Percentiles rank a stretch among this genome's conserved stretches.
phyloP scores from a whole-genome alignment of 441 rosid genomes.

The Eruca vesicaria region DNA sequence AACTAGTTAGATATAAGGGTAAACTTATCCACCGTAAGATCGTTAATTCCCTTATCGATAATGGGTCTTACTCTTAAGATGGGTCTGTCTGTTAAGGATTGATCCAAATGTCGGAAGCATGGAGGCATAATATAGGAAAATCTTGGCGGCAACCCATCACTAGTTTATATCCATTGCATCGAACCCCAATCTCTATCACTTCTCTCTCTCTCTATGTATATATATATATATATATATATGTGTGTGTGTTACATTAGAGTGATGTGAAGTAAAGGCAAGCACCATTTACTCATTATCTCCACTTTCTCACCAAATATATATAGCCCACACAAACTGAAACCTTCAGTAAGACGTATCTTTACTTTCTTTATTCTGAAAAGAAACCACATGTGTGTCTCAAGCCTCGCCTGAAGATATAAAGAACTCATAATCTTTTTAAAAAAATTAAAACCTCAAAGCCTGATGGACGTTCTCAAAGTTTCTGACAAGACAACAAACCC shows the following conservation, averaged over 20 bases:
- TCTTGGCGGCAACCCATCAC: conserved; percentile 65
- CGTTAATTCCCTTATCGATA: conserved; percentile 8
- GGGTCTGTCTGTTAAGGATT: conserved; percentile 45
- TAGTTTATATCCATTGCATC: conserved; percentile 27
- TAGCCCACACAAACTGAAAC: conserved; percentile 17
- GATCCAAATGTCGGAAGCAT: conserved; percentile 84
- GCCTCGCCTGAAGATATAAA: conserved; percentile 11
- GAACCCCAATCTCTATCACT: neutral
- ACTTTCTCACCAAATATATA: conserved; percentile 21
- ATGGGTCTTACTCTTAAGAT: conserved; percentile 20
- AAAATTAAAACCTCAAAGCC: conserved; percentile 15
- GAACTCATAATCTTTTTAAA: conserved; percentile 1
- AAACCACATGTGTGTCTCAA: conserved; percentile 16
- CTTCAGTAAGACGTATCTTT: conserved; percentile 10
- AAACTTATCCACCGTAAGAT: conserved; percentile 18
- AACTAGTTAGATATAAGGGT: neutral
- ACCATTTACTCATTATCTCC: conserved; percentile 20
- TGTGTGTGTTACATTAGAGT: neutral
- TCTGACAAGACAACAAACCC: conserved; percentile 35
- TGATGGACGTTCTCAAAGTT: conserved; percentile 36
- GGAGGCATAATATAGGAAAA: conserved; percentile 61
- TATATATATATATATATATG: too few species aligned
- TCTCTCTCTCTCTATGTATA: neutral
- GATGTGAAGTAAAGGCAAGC: conserved; percentile 22
- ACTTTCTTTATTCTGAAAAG: conserved; percentile 17